Base-by-base conservation (phyloP, 306 rosid genomes). In the Crotalaria pallida region DNA sequence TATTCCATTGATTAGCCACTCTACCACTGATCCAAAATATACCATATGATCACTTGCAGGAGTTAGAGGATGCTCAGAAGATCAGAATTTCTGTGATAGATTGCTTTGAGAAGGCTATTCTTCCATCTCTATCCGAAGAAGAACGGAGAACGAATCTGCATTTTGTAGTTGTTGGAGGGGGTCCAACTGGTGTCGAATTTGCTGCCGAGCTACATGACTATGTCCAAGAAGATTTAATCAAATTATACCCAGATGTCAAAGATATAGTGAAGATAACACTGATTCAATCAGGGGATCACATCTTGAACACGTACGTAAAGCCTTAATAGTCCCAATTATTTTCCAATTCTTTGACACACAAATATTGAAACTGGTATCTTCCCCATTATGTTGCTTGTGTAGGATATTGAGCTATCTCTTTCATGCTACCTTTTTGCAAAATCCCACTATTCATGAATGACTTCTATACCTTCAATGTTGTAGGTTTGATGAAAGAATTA, bases 261-360 rank as follows among this genome's bases (percentile, higher is more conserved):
- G 91, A 87, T 81, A 71, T 82, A 23, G 90, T 89, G 81, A 87
- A 85, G 67, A 89, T 89, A 75, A 73, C 89, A 36, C 44, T 89
- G 49, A 83, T 89, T 79, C 96, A 89, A 77, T 87, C 93, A 6
- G 96, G 96, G 71, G 93, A 89, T 89, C 96, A 89, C 77, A 87
- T 89, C 67, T 80, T 89, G 83, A 89, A 85, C 80, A 82, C 43
- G 96, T 89, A 87, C 71, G 88, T 26, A 58, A 72, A 44, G 45
- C 65, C 17, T 29, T 19, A n/a, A 38, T 21, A n/a, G 26, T 69
- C 68, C 18, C 40, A 52, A 40, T 59, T 65, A n/a, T 31, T 67
- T 82, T 43, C 45, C 6, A 10, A 29, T 61, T 22, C 12, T 73
- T 72, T 60, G 22, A 60, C 21, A 47, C 19, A 18, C 19, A 10